Percentiles rank a stretch among this genome's conserved stretches.
Conservation (phyloP, 306 rosid species). For the Inga oerstediana region DNA sequence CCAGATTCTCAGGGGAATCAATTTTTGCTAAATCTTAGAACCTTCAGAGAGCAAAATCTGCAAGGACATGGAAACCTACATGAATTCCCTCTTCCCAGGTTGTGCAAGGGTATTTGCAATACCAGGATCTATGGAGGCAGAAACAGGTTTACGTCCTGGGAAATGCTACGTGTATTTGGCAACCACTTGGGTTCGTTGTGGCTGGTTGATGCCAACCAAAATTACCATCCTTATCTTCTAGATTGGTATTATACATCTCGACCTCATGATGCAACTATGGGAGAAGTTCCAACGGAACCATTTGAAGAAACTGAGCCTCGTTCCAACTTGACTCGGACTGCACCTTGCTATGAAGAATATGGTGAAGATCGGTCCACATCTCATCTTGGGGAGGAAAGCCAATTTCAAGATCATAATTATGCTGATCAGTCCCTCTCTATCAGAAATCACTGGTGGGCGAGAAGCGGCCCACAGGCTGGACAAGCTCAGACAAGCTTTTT, state of each 20-base stretch:
- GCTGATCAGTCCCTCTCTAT: constrained; percentile 31
- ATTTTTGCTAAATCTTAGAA: constrained; percentile 58
- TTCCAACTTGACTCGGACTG: constrained; percentile 41
- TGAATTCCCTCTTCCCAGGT: constrained; percentile 52
- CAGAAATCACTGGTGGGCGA: constrained; percentile 83
- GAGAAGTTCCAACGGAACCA: constrained; percentile 45
- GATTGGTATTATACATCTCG: constrained; percentile 79
- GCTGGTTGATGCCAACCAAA: constrained; percentile 59
- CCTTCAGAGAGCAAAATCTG: constrained; percentile 66
- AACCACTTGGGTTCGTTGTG: constrained; percentile 61
- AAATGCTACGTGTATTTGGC: constrained; percentile 47
- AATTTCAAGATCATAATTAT: constrained; percentile 44
- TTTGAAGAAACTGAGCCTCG: constrained; percentile 43
- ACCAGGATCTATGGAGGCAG: constrained; percentile 48
- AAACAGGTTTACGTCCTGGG: constrained; percentile 46
- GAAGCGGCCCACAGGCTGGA: constrained; percentile 42
- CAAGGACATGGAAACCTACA: constrained; percentile 44
- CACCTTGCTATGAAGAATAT: constrained; percentile 44
- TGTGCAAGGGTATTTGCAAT: constrained; percentile 50
- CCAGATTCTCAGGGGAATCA: constrained; percentile 72
- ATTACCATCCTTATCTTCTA: constrained; percentile 69
- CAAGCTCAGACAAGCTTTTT: constrained; percentile 69
- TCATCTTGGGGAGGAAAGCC: constrained; percentile 61
- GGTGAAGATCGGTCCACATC: constrained; percentile 45
- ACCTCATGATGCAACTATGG: constrained; percentile 33